These are phyloP conservation scores for Dittrichia graveolens DNA, from an alignment of 129 eudicot species.

Conservation along the genomic window DNA sequence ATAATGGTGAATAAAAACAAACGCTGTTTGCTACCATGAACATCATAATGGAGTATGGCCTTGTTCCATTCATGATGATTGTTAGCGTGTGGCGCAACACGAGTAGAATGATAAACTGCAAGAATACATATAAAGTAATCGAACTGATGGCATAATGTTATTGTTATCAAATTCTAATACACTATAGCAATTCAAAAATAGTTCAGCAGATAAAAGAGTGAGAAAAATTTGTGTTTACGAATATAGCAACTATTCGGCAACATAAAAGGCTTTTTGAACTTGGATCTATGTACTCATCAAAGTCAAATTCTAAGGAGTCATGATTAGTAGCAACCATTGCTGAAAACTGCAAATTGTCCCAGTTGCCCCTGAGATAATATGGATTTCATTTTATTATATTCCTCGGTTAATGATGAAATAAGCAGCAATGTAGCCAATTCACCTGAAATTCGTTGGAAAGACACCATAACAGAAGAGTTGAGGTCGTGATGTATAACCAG, in stretches of 20 bases:
- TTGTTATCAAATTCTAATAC: background rate
- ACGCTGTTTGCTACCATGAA: slow-evolving; percentile 44
- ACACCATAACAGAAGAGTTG: slow-evolving; percentile 47
- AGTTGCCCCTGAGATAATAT: slow-evolving; percentile 49
- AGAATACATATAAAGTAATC: background rate
- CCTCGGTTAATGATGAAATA: background rate
- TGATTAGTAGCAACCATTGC: slow-evolving; percentile 36
- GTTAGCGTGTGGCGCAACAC: slow-evolving; percentile 72
- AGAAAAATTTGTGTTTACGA: slow-evolving; percentile 47
- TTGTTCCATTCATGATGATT: slow-evolving; percentile 43
- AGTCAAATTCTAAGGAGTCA: slow-evolving; percentile 37
- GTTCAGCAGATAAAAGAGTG: background rate
- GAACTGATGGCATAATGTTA: background rate
- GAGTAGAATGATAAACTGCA: slow-evolving; percentile 60
- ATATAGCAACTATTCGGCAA: slow-evolving; percentile 63
- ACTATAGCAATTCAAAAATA: background rate
- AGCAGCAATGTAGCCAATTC: background rate
- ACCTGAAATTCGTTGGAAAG: slow-evolving; percentile 68
- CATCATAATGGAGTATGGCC: slow-evolving; percentile 46
- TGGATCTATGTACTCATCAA: slow-evolving; percentile 42
- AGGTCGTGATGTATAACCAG: slow-evolving; percentile 67
- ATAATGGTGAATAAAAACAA: background rate
- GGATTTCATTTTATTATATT: background rate
- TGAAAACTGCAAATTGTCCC: slow-evolving; percentile 53
- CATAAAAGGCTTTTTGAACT: slow-evolving; percentile 56